Evolutionary conservation across 257 asterid species (phyloP), one percentile per base, ranked within the genome.

Genomic region (Fraxinus quadrangulata): DNA sequence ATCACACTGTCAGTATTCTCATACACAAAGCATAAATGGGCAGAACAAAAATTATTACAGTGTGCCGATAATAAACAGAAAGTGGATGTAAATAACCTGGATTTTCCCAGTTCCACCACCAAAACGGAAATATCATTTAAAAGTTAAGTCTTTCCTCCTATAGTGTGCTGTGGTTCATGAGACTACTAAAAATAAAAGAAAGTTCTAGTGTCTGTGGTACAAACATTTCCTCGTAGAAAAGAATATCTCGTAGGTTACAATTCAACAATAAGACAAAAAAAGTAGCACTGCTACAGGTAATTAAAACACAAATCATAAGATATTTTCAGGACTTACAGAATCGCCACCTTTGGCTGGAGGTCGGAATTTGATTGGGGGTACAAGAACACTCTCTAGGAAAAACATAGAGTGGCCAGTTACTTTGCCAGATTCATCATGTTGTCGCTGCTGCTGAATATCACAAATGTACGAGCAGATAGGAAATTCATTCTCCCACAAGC

Each of bases 401-500:
- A 91, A 95, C 92, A 93, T 93, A 23, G 78, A 88, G 83, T 88
- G 78, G 56, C 92, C 94, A 59, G 78, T 73, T 71, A 16, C 67
- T 67, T 79, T 81, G 79, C 83, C 83, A 84, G 88, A 71, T 71
- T 67, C 14, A 45, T 81, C 75, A 78, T 71, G 76, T 75, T 75
- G 76, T 72, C 82, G 85, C 81, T 83, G 83, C 69, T 81, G 85
- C 92, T 89, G 96, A 84, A 95, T 86, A 84, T 95, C 86, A 82
- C 92, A 77, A 71, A 95, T 80, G 81, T 87, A 90, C 65, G 95
- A 80, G 85, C 98, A 95, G 61, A 95, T 77, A 71, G 85, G 83
- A 83, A 90, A 84, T 84, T 95, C 99, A 74, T 91, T 93, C 83
- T 91, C 94, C 99, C 99, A 95, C 84, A 93, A 84, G 49, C 78